phyloP scores from a whole-genome alignment of 2,329 filamentous ascomycete genomes.

The Epichloe bromicola region DNA sequence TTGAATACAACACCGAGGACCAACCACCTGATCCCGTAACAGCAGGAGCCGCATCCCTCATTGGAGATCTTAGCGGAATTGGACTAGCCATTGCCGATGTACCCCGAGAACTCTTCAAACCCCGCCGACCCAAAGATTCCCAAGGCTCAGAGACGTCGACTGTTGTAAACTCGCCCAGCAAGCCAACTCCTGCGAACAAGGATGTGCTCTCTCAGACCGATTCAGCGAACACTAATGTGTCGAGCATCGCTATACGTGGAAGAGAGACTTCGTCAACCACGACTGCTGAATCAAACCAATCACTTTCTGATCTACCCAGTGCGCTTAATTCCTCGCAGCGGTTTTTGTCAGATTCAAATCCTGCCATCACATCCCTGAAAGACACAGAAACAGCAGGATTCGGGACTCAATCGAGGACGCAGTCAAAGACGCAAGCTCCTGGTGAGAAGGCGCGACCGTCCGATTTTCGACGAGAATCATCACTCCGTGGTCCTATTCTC shows the following conservation, averaged over 20 bases:
- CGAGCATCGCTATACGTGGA: neutral
- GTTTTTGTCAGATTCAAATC: neutral
- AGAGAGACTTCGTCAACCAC: neutral
- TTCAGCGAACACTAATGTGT: conserved; percentile 2
- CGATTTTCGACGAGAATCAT: conserved; percentile 9
- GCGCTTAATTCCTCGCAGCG: neutral
- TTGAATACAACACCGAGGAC: conserved; percentile 64
- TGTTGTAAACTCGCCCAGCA: conserved; percentile 3
- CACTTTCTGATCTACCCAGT: neutral
- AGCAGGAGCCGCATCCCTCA: conserved; percentile 60
- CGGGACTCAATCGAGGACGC: neutral
- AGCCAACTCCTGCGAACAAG: conserved; percentile 3
- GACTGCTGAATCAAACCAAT: neutral
- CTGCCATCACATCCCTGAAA: neutral
- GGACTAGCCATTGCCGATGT: conserved; percentile 73
- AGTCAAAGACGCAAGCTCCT: conserved; percentile 1
- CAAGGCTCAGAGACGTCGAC: conserved; percentile 1
- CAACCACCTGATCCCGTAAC: conserved; percentile 71
- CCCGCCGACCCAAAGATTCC: conserved; percentile 12
- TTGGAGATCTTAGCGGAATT: conserved; percentile 73
- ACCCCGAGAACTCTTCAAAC: conserved; percentile 42
- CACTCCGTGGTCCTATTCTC: conserved; percentile 19
- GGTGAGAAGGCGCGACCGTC: conserved; percentile 8
- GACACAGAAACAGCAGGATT: neutral
- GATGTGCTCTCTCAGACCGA: conserved; percentile 3